Evolutionary conservation across 345 rosid species (phyloP).

Genomic region (Odontarrhena argentea): DNA sequence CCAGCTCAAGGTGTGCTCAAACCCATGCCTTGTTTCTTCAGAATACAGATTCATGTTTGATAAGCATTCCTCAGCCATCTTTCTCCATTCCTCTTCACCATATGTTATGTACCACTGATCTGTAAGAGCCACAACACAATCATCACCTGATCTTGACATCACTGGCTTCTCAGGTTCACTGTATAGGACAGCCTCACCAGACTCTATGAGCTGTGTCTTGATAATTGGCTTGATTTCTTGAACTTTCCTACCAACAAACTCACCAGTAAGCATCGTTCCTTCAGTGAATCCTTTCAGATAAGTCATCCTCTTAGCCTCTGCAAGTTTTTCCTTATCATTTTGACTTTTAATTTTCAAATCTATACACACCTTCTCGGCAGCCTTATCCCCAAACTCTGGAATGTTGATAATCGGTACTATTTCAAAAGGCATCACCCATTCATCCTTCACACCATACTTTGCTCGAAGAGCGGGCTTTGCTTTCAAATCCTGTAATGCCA

Average conservation of each 20-base stretch:
- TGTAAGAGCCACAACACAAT: constrained; percentile 96
- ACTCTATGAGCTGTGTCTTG: constrained; percentile 65
- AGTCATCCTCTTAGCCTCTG: constrained; percentile 84
- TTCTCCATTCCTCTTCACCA: constrained; percentile 84
- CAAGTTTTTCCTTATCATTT: constrained; percentile 92
- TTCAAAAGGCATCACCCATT: constrained; percentile 83
- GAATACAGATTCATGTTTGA: constrained; percentile 75
- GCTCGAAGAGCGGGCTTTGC: constrained; percentile 77
- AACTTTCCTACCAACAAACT: constrained; percentile 68
- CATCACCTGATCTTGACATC: constrained; percentile 95
- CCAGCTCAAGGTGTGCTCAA: constrained; percentile 95
- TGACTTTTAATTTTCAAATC: constrained; percentile 88
- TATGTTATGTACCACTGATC: constrained; percentile 97
- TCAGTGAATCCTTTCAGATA: constrained; percentile 87
- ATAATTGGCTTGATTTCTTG: constrained; percentile 83
- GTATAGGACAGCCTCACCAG: constrained; percentile 71
- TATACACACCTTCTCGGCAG: constrained; percentile 83
- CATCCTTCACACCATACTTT: constrained; percentile 78
- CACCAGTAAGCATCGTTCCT: constrained; percentile 82
- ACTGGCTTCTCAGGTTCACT: constrained; percentile 97
- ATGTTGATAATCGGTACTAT: constrained; percentile 75
- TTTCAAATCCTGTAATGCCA: constrained; percentile 77
- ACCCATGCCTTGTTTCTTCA: constrained; percentile 82
- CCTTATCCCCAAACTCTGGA: constrained; percentile 82
- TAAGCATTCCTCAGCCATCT: constrained; percentile 76